phyloP scores from a whole-genome alignment of 2,329 filamentous ascomycete genomes.

The Aurifilum marmelostoma region DNA sequence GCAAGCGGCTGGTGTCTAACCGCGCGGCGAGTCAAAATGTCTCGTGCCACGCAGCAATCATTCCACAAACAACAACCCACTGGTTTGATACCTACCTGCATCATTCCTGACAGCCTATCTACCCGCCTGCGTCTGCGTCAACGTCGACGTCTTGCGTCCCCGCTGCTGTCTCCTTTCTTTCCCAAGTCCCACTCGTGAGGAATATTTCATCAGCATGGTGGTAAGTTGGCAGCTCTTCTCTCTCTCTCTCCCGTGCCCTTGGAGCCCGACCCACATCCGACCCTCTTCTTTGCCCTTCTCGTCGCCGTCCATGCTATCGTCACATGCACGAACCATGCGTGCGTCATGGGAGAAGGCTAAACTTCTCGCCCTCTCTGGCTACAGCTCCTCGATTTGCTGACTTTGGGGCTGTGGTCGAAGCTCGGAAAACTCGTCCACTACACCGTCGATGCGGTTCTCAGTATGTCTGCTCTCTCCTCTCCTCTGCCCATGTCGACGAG shows the following conservation, averaged over 20 bases:
- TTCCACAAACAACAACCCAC: neutral
- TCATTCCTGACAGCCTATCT: neutral
- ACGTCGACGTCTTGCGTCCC: neutral
- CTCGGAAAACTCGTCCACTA: slow-evolving; percentile 92
- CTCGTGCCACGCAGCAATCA: slow-evolving; percentile 17
- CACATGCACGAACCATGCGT: slow-evolving; percentile 26
- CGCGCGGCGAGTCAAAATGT: slow-evolving; percentile 15
- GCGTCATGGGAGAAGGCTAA: slow-evolving; percentile 43
- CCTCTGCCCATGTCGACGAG: neutral
- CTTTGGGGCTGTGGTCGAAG: slow-evolving; percentile 73
- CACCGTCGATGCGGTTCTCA: slow-evolving; percentile 91
- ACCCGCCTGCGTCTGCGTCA: neutral
- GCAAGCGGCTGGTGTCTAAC: neutral
- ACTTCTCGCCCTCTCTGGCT: slow-evolving; percentile 39
- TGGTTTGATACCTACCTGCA: neutral
- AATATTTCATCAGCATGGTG: slow-evolving; percentile 35
- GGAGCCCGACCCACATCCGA: slow-evolving; percentile 6
- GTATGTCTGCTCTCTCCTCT: slow-evolving; percentile 54
- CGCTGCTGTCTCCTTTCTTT: neutral
- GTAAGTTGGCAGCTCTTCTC: slow-evolving; percentile 30
- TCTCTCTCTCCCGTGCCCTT: slow-evolving; percentile 3
- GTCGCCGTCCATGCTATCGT: slow-evolving; percentile 26
- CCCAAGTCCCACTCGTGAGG: slow-evolving; percentile 1
- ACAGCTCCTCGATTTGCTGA: slow-evolving; percentile 69
- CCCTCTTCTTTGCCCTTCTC: slow-evolving; percentile 25